Conservation (phyloP, 2,329 filamentous ascomycete genomes). For the Colletotrichum coccodes region DNA sequence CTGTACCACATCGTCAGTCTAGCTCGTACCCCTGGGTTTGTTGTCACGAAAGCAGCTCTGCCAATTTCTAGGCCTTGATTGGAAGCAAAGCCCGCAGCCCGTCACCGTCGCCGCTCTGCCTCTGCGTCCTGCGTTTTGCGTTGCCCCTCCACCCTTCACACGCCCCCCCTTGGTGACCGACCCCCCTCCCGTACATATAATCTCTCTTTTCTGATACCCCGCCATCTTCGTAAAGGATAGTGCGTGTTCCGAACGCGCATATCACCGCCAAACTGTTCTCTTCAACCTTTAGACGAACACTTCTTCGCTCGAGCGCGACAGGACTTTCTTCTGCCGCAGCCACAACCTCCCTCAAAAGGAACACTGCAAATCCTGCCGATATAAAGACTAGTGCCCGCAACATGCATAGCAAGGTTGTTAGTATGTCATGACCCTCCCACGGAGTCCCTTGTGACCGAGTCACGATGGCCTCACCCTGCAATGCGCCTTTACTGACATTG, state of each 20-base stretch:
- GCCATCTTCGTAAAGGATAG: conserved; percentile 28
- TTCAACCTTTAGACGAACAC: conserved; percentile 79
- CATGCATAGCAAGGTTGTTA: conserved; percentile 95
- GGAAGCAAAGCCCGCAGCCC: conserved; percentile 18
- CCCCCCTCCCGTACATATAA: conserved; percentile 12
- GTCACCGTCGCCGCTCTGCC: neutral
- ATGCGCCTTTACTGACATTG: conserved; percentile 7
- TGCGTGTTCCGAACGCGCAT: conserved; percentile 34
- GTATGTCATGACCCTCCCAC: conserved; percentile 60
- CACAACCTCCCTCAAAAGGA: conserved; percentile 69
- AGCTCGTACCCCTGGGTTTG: neutral
- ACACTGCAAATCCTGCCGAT: conserved; percentile 48
- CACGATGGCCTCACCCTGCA: conserved; percentile 18
- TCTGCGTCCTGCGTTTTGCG: neutral
- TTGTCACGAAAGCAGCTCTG: conserved; percentile 20
- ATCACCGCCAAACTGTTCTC: conserved; percentile 89
- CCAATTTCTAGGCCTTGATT: conserved; percentile 13
- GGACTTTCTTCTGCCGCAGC: conserved; percentile 79
- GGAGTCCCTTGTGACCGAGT: neutral
- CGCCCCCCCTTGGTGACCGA: neutral
- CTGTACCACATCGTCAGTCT: neutral
- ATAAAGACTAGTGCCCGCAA: conserved; percentile 60
- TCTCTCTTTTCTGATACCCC: conserved; percentile 31
- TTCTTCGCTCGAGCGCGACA: conserved; percentile 75
- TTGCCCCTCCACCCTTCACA: conserved; percentile 27